These are phyloP conservation scores for Verticillium dahliae DNA, from an alignment of 2,329 filamentous ascomycete species.

Conservation along the genomic window DNA sequence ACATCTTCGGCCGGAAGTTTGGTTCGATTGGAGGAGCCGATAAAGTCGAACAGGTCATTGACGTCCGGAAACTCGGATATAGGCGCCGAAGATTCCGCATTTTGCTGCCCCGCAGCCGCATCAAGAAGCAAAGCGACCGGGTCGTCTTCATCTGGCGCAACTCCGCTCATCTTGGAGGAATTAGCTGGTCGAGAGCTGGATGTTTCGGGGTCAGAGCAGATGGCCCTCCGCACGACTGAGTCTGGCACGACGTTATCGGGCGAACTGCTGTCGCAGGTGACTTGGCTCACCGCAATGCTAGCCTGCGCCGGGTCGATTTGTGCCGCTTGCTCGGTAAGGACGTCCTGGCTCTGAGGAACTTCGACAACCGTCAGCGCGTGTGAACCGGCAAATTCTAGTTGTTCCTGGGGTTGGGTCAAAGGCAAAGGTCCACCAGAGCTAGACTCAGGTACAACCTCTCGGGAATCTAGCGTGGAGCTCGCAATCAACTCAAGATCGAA, in stretches of 20 bases:
- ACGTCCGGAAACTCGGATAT: background rate
- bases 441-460: background rate
- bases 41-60: background rate
- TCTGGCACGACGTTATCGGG: conserved; percentile 9
- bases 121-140: background rate
- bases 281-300: background rate
- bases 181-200: background rate
- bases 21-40: background rate
- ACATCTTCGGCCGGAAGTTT: background rate
- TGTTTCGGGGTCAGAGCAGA: background rate
- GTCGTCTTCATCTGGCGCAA: background rate
- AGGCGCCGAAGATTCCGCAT: conserved; percentile 1
- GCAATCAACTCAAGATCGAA: background rate
- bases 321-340: conserved; percentile 5
- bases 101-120: conserved; percentile 6
- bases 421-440: background rate
- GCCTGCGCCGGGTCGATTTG: conserved; percentile 7
- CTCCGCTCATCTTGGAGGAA: background rate
- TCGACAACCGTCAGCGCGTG: background rate
- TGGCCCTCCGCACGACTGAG: conserved; percentile 6
- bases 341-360: background rate
- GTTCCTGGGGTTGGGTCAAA: background rate
- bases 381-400: background rate
- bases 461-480: background rate
- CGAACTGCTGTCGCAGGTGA: background rate